Conservation (phyloP, 106 monocot genomes). For the Amphibolis antarctica region DNA sequence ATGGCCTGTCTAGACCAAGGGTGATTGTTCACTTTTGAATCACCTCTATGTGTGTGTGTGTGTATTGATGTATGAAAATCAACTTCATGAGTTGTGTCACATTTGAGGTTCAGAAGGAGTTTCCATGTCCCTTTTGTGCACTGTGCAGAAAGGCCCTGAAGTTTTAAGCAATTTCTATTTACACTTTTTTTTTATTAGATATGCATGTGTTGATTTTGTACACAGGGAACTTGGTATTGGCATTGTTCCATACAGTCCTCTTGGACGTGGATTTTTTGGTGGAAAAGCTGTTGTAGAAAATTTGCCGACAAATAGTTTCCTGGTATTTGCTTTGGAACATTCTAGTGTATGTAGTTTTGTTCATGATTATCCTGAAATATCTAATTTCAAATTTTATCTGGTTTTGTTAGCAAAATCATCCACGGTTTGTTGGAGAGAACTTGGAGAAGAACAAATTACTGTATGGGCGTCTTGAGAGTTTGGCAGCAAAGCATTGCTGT, state of each 20-base stretch:
- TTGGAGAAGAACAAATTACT: slow-evolving; percentile 59
- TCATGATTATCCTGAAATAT: neutral
- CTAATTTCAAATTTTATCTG: neutral
- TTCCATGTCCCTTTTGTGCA: too few species aligned
- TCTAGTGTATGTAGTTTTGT: neutral
- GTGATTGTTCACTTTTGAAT: too few species aligned
- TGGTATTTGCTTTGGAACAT: slow-evolving; percentile 19
- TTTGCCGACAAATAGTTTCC: slow-evolving; percentile 22
- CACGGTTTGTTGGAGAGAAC: slow-evolving; percentile 45
- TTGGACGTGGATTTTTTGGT: slow-evolving; percentile 59
- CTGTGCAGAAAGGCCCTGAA: too few species aligned
- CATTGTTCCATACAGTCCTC: slow-evolving; percentile 65
- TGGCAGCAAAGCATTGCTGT: slow-evolving; percentile 44
- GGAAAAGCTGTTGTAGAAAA: slow-evolving; percentile 34
- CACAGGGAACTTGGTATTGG: slow-evolving; percentile 51
- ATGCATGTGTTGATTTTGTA: neutral
- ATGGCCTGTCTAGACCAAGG: too few species aligned
- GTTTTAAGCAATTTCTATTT: neutral
- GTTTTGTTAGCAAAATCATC: slow-evolving; percentile 32
- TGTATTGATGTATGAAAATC: too few species aligned
- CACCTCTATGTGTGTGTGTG: too few species aligned
- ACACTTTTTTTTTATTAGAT: neutral
- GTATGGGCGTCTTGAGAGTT: slow-evolving; percentile 29
- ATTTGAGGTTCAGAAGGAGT: too few species aligned
- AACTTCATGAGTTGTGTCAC: too few species aligned